phyloP scores from a whole-genome alignment of 2,329 filamentous ascomycete species.

The Raffaelea deltoideospora region DNA sequence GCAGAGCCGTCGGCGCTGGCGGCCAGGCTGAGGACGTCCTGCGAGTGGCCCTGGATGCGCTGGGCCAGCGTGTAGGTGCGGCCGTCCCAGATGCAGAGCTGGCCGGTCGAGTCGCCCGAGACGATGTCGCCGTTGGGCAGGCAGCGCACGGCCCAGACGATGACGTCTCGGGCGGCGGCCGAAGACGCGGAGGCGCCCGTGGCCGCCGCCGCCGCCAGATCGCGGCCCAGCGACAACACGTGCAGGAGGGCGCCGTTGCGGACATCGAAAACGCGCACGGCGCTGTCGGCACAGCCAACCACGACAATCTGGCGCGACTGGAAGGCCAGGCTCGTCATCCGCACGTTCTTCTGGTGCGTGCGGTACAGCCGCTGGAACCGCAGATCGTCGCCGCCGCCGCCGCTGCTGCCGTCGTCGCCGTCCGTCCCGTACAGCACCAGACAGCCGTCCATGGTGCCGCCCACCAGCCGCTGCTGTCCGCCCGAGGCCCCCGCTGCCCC shows the following conservation, averaged over 20 bases:
- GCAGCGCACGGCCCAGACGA: constrained; percentile 89
- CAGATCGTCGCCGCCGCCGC: constrained; percentile 69
- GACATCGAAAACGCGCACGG: constrained; percentile 82
- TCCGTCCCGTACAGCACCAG: constrained; percentile 77
- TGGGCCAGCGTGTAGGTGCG: constrained; percentile 83
- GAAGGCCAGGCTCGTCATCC: constrained; percentile 83
- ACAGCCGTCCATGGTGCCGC: constrained; percentile 80
- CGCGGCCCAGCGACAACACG: constrained; percentile 73
- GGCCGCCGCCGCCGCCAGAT: no score
- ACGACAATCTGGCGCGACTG: constrained; percentile 71
- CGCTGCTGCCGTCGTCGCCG: constrained; percentile 66
- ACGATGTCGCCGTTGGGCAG: constrained; percentile 80
- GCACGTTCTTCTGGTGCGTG: constrained; percentile 60
- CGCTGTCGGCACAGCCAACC: constrained; percentile 90
- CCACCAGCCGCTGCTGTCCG: constrained; percentile 63
- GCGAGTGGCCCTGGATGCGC: constrained; percentile 71
- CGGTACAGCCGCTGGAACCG: constrained; percentile 59
- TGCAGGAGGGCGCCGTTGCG: constrained; percentile 60
- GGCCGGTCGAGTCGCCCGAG: constrained; percentile 86
- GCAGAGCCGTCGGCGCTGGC: constrained; percentile 64
- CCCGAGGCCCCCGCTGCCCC: constrained; percentile 9
- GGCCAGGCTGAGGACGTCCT: constrained; percentile 81
- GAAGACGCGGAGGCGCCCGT: no score
- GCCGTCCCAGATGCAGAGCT: constrained; percentile 86
- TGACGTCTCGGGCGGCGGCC: constrained; percentile 70